Evolutionary conservation across 2,329 filamentous ascomycete species (phyloP).

Genomic region (Raffaelea arxii): DNA sequence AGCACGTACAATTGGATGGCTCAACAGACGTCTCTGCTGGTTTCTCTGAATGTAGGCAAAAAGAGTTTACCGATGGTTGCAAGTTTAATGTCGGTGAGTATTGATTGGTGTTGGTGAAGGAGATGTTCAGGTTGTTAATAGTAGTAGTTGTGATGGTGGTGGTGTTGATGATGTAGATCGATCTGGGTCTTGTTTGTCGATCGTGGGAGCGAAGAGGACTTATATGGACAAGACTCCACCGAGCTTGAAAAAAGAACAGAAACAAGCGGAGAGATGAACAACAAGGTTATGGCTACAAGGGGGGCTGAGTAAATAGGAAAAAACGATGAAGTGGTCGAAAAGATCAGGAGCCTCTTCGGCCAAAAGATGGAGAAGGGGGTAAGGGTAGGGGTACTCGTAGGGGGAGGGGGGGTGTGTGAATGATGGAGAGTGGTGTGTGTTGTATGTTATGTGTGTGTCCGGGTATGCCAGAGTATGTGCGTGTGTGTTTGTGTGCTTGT

Average conservation of each 20-base stretch:
- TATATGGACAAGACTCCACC: neutral
- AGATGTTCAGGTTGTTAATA: neutral
- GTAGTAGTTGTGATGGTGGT: neutral
- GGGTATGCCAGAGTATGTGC: too few relatives aligned
- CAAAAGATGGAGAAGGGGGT: conserved; percentile 1
- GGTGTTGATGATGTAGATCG: neutral
- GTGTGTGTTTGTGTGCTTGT: too few relatives aligned
- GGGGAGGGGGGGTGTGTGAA: neutral
- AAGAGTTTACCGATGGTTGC: too few relatives aligned
- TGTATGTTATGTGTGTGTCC: too few relatives aligned
- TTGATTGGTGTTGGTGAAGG: too few relatives aligned
- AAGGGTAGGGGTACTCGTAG: neutral
- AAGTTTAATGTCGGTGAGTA: too few relatives aligned
- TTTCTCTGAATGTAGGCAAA: too few relatives aligned
- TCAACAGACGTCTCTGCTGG: too few relatives aligned
- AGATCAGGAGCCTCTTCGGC: neutral
- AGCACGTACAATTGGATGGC: too few relatives aligned
- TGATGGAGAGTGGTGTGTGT: neutral
- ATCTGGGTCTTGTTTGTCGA: neutral
- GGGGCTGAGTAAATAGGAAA: neutral
- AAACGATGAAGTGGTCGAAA: neutral
- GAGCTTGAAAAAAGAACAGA: neutral
- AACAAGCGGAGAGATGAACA: neutral
- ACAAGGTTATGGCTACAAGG: neutral
- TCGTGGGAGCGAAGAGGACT: neutral